Evolutionary conservation across 1,284 basidiomycete genomes (phyloP).

Genomic region (Pterulicium gracile): DNA sequence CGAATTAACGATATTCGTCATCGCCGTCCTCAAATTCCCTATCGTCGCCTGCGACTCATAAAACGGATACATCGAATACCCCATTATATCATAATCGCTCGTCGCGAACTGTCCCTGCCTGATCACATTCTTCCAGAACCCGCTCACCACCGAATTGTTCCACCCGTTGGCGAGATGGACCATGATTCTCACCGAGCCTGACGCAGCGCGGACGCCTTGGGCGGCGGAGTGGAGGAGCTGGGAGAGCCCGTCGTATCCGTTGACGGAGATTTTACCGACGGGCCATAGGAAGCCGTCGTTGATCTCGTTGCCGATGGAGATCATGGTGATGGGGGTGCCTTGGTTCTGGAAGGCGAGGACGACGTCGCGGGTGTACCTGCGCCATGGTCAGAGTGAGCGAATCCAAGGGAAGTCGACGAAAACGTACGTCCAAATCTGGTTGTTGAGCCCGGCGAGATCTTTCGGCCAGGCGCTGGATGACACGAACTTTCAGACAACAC

Average conservation of each 20-base stretch:
- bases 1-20: conserved; percentile 37
- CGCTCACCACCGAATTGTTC: conserved; percentile 34
- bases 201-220: conserved; percentile 30
- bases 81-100: conserved; percentile 45
- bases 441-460: conserved; percentile 36
- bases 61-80: conserved; percentile 58
- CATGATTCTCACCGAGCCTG: conserved; percentile 38
- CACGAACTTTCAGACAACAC: not conserved
- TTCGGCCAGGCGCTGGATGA: conserved; percentile 33
- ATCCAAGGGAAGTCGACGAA: not conserved
- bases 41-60: conserved; percentile 48
- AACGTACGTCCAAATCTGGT: conserved; percentile 40
- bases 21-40: conserved; percentile 33
- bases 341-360: conserved; percentile 39
- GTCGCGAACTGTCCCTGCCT: conserved; percentile 38
- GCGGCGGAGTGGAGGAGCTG: conserved; percentile 55
- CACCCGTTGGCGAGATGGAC: conserved; percentile 58
- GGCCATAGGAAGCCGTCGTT: conserved; percentile 57
- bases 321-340: conserved; percentile 42
- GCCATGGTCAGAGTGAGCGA: too few relatives aligned
- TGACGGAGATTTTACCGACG: conserved; percentile 39
- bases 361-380: conserved; percentile 40
- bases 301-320: conserved; percentile 54
- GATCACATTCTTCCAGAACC: conserved; percentile 43
- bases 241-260: conserved; percentile 42